Conservation (phyloP, 768 basidiomycete genomes). For the Sarcodon aspratus region DNA sequence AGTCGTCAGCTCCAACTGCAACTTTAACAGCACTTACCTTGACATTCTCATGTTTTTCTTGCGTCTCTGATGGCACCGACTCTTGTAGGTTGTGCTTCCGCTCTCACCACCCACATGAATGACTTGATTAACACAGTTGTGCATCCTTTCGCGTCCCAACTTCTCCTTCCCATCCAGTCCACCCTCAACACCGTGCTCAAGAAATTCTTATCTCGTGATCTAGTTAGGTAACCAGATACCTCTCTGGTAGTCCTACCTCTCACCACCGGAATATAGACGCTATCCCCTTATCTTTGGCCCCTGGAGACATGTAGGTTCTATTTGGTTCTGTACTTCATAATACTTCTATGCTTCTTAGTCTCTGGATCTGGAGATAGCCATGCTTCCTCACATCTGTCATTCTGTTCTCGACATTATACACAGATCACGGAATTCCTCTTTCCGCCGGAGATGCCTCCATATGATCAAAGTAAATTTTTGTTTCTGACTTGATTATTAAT, state of each 20-base stretch:
- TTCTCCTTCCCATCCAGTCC: slow-evolving; percentile 43
- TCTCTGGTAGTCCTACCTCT: slow-evolving; percentile 1
- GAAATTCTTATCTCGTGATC: slow-evolving; percentile 44
- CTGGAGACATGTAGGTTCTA: slow-evolving; percentile 41
- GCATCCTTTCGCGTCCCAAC: slow-evolving; percentile 39
- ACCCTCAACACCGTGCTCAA: slow-evolving; percentile 39
- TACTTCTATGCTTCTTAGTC: slow-evolving; percentile 27
- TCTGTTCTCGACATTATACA: slow-evolving; percentile 40
- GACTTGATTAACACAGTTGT: slow-evolving; percentile 10
- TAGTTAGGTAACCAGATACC: slow-evolving; percentile 38
- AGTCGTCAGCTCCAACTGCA: neutral
- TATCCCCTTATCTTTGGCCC: slow-evolving; percentile 72
- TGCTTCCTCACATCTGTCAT: slow-evolving; percentile 35
- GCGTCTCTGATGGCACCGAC: neutral
- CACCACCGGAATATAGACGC: slow-evolving; percentile 29
- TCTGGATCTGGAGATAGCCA: slow-evolving; percentile 39
- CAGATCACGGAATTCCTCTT: slow-evolving; percentile 38
- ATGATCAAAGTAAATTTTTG: slow-evolving; percentile 33
- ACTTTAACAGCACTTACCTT: neutral
- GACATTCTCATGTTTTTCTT: neutral
- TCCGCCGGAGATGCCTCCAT: slow-evolving; percentile 30
- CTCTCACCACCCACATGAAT: neutral
- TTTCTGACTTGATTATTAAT: neutral
- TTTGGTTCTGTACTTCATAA: neutral
- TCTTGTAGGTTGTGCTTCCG: neutral